Base-by-base conservation (phyloP, 2,329 filamentous ascomycete genomes). In the Tolypocladium paradoxum region DNA sequence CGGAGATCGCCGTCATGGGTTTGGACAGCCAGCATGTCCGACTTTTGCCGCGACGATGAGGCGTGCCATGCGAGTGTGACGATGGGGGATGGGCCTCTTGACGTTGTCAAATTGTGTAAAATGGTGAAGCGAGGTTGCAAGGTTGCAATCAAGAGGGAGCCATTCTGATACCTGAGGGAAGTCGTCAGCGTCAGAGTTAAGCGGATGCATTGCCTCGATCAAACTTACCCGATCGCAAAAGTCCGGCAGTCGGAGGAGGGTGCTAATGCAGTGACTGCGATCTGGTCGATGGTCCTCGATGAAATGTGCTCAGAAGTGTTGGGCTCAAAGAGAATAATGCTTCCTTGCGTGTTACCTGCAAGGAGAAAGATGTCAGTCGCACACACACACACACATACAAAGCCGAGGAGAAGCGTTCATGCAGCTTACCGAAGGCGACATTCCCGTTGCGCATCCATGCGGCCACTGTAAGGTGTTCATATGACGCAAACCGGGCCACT, bases 361-460 rank as follows among this genome's bases (percentile, higher is more conserved):
- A 4, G 34, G 35, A 22, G 22, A 22, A 33, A 9, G 33, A 52
- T 1, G 38, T 53, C 34, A 49, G 52, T 50, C 29, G 29, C 52
- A 43, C 43, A 36, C 8, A 18, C 29, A 31, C 43, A n/a, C 27
- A 6, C n/a, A n/a, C n/a, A 35, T 24, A 35, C 52, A 49, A 33
- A 29, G 1, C 12, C 20, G 2, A 31, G 16, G 2, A 24, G 7
- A 16, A 31, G 20, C 14, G 16, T 29, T 34, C 31, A 40, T 33
- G 31, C 16, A 52, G 64, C 84, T 69, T 77, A 96, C 92, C 93
- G 75, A 97, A 97, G 37, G 90, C 92, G 60, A 99, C 85, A 71
- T 96, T 95, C 52, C 93, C 93, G 71, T 96, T 96, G 46, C 86
- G 82, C 91, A 99, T 96, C 90, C 93, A 99, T 14, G 88, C 79